Evolutionary conservation across 768 basidiomycete genomes (phyloP), one percentile per base, ranked within the genome.

Genomic region (Pulveroboletus sp.): DNA sequence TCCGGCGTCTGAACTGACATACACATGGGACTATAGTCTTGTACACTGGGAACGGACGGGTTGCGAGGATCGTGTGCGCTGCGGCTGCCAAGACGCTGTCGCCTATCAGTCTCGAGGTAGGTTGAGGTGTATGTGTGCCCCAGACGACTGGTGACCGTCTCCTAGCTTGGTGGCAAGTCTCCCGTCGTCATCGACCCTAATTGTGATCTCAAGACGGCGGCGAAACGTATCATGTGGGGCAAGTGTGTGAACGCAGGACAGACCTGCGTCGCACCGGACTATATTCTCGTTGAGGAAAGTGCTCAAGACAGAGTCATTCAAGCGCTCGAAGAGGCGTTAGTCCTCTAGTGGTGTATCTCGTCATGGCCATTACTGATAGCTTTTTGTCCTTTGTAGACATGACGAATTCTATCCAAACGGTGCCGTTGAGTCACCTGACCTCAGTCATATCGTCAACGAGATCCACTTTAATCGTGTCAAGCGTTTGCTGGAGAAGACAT

Each of bases 201-300:
- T 18, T 81, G 79, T 47, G 83, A 93, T 61, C 68, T 92, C 43
- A 73, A 81, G 49, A 69, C 75, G 5, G 76, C 83, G 0, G 86
- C 87, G 3, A 77, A 76, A 38, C 76, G 90, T n/a, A 73, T 93
- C 39, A 64, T 91, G 32, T 92, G 88, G 87, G 89, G 89, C n/a
- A 89, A 89, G 58, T 68, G 71, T 41, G 66, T 71, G n/a, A 93
- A 93, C 57, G 81, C 79, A 0, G 91, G 91, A 3, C 79, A 91
- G 71, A 82, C 82, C 1, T 93, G 90, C 50, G 73, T 84, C 4
- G 81, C 86, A 5, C 79, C 79, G 1, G 79, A 81, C 55, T 80
- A 80, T 52, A 57, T 76, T 18, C 69, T 81, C n/a, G 69, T 81
- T 8, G 73, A 70, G 6, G 64, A 67, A 32, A 62, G 62, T 7